Percentiles rank a stretch among this genome's conserved stretches.
Conservation (phyloP, 495 filamentous ascomycete species). For the Neurospora tetraspora region DNA sequence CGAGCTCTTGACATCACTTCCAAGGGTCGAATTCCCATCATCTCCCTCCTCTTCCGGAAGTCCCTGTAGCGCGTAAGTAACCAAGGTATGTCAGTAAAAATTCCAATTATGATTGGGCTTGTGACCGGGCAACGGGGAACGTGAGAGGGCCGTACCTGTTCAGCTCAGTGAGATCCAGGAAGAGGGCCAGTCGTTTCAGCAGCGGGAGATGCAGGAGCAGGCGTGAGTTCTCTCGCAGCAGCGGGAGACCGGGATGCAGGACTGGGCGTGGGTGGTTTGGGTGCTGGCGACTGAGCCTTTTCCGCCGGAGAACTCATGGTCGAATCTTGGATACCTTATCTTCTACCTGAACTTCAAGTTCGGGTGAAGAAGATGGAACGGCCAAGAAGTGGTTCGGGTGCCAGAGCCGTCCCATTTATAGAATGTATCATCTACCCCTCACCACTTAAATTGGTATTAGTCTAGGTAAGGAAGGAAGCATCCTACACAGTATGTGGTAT, state of each 20-base stretch:
- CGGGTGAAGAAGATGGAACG: not conserved
- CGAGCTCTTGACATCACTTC: slow-evolving; percentile 19
- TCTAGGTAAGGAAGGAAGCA: not conserved
- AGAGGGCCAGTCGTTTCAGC: not conserved
- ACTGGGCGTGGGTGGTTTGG: slow-evolving; percentile 39
- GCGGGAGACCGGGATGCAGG: too few relatives aligned
- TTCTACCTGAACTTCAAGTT: not conserved
- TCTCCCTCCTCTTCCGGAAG: slow-evolving; percentile 5
- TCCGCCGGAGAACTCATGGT: slow-evolving; percentile 12
- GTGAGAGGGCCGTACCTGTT: not conserved
- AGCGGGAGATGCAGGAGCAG: not conserved
- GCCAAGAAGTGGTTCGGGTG: not conserved
- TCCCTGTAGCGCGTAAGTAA: not conserved
- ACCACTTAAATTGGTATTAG: not conserved
- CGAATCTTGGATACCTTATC: not conserved
- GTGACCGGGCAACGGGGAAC: not conserved
- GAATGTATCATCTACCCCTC: not conserved
- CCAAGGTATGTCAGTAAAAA: not conserved
- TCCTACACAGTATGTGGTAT: not conserved
- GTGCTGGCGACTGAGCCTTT: slow-evolving; percentile 64
- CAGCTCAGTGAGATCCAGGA: slow-evolving; percentile 4
- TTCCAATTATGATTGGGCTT: not conserved
- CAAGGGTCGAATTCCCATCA: slow-evolving; percentile 29
- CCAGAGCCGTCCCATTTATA: not conserved
- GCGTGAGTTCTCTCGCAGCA: not conserved